Base-by-base conservation (phyloP, 169 alveolate genomes). In the Cryptosporidium muris region DNA sequence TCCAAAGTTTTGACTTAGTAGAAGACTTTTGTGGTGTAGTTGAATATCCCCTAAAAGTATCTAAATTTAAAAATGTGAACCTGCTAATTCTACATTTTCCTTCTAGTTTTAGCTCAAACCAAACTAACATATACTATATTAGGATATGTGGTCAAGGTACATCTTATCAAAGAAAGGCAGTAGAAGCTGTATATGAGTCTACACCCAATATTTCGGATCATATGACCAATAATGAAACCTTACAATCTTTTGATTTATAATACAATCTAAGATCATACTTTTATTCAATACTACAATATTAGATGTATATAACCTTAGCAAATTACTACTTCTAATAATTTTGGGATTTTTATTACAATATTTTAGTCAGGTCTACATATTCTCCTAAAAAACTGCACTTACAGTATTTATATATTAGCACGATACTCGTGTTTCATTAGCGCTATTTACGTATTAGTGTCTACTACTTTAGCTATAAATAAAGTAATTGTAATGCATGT, bases 21-120 rank as follows among this genome's bases (percentile, higher is more conserved):
- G 90, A 90, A 47, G 95, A 92, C 80, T 92, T 52, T 66, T 92
- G 91, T 80, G 95, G 94, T 8, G 63, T 93, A 36, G 64, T 92
- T 47, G 95, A 92, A 47, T 91, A 92, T 49, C 91, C 93, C 11
- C 63, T 92, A 11, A 92, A 89, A 88, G 94, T 89, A 54, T 80
- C 94, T 6, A 91, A 88, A 25, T 82, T 92, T 40, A 81, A 80
- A 81, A 91, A 92, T 62, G 94, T 91, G 54, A 65, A 85, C 54
- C 80, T 81, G 43, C 62, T 92, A 80, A 90, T 92, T 3, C 67
- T 92, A 25, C 90, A 66, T 64, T 88, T 92, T 62, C 92, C 85
- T 14, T 90, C 82, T 51, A 82, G 90, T 65, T 68, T 85, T 42
- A 90, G 90, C 51, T 91, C 91, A 16, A 91, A 90, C 47, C 89